phyloP scores from a whole-genome alignment of 108 stramenopile species.

The Cyclotella baltica region DNA sequence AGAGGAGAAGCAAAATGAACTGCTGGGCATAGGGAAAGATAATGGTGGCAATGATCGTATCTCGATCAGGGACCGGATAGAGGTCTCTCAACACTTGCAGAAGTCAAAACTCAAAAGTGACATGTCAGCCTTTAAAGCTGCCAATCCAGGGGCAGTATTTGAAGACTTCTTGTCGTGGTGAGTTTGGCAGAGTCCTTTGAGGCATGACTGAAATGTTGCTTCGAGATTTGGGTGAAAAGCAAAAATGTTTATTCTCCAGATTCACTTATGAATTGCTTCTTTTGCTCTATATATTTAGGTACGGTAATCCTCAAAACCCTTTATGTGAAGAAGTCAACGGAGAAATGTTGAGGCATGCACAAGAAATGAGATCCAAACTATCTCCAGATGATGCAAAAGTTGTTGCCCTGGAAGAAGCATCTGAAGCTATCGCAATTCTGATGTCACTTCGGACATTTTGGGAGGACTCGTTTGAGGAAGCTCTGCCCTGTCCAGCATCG shows the following conservation, averaged over 20 bases:
- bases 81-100: constrained; percentile 75
- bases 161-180: constrained; percentile 87
- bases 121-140: constrained; percentile 90
- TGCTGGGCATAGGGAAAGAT: constrained; percentile 38
- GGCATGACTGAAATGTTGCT: too few species aligned
- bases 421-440: constrained; percentile 73
- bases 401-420: constrained; percentile 64
- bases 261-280: background rate
- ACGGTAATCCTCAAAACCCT: constrained; percentile 83
- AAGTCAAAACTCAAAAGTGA: constrained; percentile 84
- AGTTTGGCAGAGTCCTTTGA: background rate
- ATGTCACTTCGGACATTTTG: constrained; percentile 80
- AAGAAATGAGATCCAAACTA: constrained; percentile 32
- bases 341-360: constrained; percentile 26
- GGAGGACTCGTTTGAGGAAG: constrained; percentile 81
- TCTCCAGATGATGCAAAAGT: constrained; percentile 41
- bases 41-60: constrained; percentile 13
- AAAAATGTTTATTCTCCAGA: too few species aligned
- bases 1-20: constrained; percentile 66
- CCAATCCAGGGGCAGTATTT: constrained; percentile 74
- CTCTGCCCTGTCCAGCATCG: constrained; percentile 65
- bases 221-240: too few species aligned
- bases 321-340: constrained; percentile 69
- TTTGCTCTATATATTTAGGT: background rate
- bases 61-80: constrained; percentile 64